These are phyloP conservation scores for Alternaria incomplexa DNA, from an alignment of 2,329 filamentous ascomycete species.

Conservation along the genomic window DNA sequence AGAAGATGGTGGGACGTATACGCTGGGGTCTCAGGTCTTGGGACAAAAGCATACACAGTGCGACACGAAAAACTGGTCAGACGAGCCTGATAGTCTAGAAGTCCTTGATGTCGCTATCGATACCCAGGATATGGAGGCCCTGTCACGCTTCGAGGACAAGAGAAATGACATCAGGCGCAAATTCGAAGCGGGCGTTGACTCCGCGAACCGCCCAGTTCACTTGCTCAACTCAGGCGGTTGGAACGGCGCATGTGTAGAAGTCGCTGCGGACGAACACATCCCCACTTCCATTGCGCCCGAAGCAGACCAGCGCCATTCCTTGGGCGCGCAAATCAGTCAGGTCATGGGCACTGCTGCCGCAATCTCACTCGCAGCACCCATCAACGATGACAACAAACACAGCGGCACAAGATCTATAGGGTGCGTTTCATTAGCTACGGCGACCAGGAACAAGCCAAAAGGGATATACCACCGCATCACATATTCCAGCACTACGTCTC, in stretches of 20 bases:
- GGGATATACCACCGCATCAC: neutral
- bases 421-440: neutral
- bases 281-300: neutral
- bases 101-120: neutral
- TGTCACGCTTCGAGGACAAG: neutral
- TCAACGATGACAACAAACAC: neutral
- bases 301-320: neutral
- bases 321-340: neutral
- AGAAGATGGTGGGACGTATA: neutral
- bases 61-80: neutral
- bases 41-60: neutral
- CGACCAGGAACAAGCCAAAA: neutral
- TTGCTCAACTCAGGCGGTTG: neutral
- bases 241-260: neutral
- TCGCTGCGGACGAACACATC: neutral
- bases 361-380: neutral
- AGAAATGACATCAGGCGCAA: neutral
- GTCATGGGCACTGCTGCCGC: neutral
- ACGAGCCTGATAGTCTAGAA: neutral
- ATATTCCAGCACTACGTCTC: neutral
- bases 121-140: neutral
- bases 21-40: neutral
- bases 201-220: neutral
- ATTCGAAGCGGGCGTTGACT: neutral
- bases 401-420: neutral